Evolutionary conservation across 208 protist species (phyloP).

Genomic region (Polymyxa betae): DNA sequence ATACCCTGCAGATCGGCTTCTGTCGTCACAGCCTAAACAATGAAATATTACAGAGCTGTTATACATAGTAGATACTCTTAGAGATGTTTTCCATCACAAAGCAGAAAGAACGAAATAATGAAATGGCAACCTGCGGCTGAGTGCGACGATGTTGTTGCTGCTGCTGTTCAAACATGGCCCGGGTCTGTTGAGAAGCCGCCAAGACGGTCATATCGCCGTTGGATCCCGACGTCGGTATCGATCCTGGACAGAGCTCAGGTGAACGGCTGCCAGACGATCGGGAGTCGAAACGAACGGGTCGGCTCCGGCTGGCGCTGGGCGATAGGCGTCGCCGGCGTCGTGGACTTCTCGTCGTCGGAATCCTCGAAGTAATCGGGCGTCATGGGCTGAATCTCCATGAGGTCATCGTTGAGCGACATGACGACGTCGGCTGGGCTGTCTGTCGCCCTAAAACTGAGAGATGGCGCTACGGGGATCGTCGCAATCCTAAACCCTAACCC

Average conservation of each 20-base stretch:
- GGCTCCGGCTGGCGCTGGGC: background rate
- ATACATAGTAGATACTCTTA: background rate
- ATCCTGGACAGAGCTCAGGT: background rate
- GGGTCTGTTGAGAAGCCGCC: background rate
- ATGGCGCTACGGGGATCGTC: too few species aligned
- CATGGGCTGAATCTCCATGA: conserved; percentile 38
- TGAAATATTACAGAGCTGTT: background rate
- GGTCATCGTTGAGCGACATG: background rate
- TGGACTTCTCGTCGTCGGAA: background rate
- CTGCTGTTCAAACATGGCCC: background rate
- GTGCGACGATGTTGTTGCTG: background rate
- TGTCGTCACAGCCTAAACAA: background rate
- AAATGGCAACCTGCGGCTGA: background rate
- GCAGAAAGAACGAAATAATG: background rate
- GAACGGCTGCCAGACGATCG: too few species aligned
- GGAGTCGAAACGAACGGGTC: background rate
- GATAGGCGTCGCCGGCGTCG: background rate
- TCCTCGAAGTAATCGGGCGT: conserved; percentile 53
- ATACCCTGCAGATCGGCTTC: background rate
- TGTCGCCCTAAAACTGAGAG: too few species aligned
- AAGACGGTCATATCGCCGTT: background rate
- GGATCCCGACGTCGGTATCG: background rate
- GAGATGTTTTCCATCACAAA: background rate
- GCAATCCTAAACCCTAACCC: too few species aligned
- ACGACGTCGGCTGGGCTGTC: too few species aligned